Percentiles rank a stretch among this genome's conserved stretches.
Evolutionary conservation across 2,329 filamentous ascomycete species (phyloP).

Genomic region (Exserohilum rostratum): DNA sequence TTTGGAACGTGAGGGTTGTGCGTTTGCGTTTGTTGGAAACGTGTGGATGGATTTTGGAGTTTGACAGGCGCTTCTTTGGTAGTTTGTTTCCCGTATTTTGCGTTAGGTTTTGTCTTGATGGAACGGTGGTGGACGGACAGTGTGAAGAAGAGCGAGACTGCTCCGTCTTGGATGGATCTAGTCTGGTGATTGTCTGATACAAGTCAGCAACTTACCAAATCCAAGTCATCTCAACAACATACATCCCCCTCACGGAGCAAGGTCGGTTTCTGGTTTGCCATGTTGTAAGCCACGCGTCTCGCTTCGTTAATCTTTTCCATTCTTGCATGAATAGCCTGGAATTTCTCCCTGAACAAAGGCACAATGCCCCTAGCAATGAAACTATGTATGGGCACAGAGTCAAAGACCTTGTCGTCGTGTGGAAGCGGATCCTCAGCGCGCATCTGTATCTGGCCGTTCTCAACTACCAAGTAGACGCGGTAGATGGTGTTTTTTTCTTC

Average conservation of each 20-base stretch:
- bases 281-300: constrained; percentile 28
- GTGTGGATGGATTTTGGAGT: constrained; percentile 27
- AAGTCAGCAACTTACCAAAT: not conserved
- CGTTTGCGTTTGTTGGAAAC: constrained; percentile 34
- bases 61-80: constrained; percentile 15
- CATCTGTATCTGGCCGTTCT: constrained; percentile 28
- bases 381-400: constrained; percentile 29
- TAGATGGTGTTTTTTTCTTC: constrained; percentile 20
- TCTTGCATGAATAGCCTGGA: constrained; percentile 26
- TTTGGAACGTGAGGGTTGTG: constrained; percentile 25
- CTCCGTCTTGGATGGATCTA: constrained; percentile 13
- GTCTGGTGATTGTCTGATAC: constrained; percentile 24
- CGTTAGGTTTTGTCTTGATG: not conserved
- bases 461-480: constrained; percentile 22
- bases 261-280: constrained; percentile 14
- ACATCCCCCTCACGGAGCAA: constrained; percentile 34
- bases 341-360: constrained; percentile 35
- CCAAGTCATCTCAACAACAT: not conserved
- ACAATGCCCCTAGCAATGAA: constrained; percentile 32
- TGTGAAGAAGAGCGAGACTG: not conserved
- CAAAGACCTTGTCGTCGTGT: constrained; percentile 18
- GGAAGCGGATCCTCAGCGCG: constrained; percentile 27
- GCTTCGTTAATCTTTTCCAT: constrained; percentile 33
- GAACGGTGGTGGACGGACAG: constrained; percentile 3
- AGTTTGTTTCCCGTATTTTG: constrained; percentile 1